Base-by-base conservation (phyloP, 164 flowering plant species). In the Vitis labrusca region DNA sequence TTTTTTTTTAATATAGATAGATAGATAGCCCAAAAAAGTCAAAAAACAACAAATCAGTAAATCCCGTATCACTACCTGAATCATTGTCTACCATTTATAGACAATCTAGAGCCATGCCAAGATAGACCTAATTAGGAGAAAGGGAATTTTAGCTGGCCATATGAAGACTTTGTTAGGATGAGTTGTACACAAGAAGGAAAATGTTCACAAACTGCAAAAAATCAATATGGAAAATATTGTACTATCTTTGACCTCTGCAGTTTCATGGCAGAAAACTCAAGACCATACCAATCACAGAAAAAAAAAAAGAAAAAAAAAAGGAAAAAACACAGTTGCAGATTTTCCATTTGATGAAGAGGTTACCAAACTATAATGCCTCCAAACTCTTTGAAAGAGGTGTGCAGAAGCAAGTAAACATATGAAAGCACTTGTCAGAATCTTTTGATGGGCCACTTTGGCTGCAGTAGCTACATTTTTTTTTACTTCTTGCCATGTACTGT, bases 201-300 rank as follows among this genome's bases (percentile, higher is more conserved):
- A 10, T 5, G 44, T 30, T 55, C 57, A n/a, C 47, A 47, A 66
- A 14, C 27, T 23, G 23, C 10, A 10, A 48, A 11, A n/a, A 61
- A 61, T 47, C 51, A 37, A 6, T 10, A 63, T 17, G 50, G 50
- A 3, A 47, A 37, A 63, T 63, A 12, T 10, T 52, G 10, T 59
- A 27, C 61, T 63, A 47, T 63, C 23, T 37, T 48, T 16, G 50
- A 59, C 61, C 37, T 59, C 61, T 59, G 61, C 27, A 59, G 44
- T 6, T 3, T 37, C 44, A 27, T 10, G 37, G 56, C 16, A 14
- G n/a, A 53, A n/a, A n/a, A 53, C 5, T 53, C n/a, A 9, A 53
- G 56, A n/a, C 5, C 15, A 13, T 13, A 14, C 56, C 56, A 53
- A 53, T 53, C 56, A 53, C 56, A 53, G 5, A 13, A 15, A 14